Base-by-base conservation (phyloP, 768 basidiomycete species). In the Amanita molliuscula region DNA sequence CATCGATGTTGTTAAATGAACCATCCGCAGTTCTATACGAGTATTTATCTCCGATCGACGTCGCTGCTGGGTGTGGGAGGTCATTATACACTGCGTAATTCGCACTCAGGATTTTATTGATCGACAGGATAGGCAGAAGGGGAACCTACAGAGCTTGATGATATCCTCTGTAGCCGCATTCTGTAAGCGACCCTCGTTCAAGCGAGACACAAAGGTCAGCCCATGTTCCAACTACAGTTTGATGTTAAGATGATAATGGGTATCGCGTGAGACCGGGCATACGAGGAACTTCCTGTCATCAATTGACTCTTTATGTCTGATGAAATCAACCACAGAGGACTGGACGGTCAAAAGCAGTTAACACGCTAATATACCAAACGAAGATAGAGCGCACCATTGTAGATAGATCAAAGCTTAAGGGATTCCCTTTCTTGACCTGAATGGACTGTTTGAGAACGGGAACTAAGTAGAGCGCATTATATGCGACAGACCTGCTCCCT, bases 281-380 rank as follows among this genome's bases (percentile, higher is more conserved):
- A 87, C 88, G 41, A 84, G 65, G 62, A 88, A 72, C 63, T 88
- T 84, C 47, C 88, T 74, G 58, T 92, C 88, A 64, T 92, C 84
- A 18, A 89, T 67, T 6, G 77, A 69, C 44, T 79, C 79, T 9
- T 68, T 66, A 59, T 89, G 74, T 31, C 69, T 68, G 36, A 88
- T 58, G 1, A 70, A 62, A 58, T 90, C 85, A n/a, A 84, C 63
- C 6, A 78, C 63, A 3, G 82, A 70, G 4, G 77, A 62, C 86
- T 88, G 8, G 50, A 23, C 15, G 6, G 6, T 0, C 7, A 20
- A 48, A 25, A 29, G n/a, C 15, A n/a, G 4, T 40, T 20, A 26
- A 26, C 9, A 49, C 26, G 13, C 20, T 11, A 21, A 18, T 26
- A 33, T 9, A 9, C 16, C 42, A 3, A 43, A 23, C 21, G 41